Evolutionary conservation across 2,329 filamentous ascomycete genomes (phyloP).

Genomic region (Malbranchea zuffiana): DNA sequence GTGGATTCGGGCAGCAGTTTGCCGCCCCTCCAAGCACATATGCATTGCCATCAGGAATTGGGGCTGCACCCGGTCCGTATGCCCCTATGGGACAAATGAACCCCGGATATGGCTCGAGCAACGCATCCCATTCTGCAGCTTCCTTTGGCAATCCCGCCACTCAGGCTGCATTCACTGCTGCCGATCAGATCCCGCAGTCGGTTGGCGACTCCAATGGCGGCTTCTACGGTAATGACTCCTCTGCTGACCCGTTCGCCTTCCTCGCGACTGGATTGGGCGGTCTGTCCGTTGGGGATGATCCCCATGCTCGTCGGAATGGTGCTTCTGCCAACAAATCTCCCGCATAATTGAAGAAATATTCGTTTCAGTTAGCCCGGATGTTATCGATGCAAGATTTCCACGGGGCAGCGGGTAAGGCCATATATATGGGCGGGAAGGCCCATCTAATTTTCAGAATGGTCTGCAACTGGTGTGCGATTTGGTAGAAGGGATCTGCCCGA

Average conservation of each 20-base stretch:
- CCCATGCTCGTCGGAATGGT: slow-evolving; percentile 37
- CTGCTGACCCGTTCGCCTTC: slow-evolving; percentile 54
- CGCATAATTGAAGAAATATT: slow-evolving; percentile 25
- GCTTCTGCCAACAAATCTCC: slow-evolving; percentile 38
- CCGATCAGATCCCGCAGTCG: slow-evolving; percentile 67
- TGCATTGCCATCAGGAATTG: slow-evolving; percentile 73
- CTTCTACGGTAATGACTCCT: slow-evolving; percentile 49
- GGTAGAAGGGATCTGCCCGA: no score
- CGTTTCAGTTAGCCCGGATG: no score
- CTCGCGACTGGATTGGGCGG: slow-evolving; percentile 50
- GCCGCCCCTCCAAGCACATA: slow-evolving; percentile 78
- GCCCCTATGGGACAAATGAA: slow-evolving; percentile 53
- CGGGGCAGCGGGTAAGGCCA: no score
- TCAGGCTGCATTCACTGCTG: slow-evolving; percentile 87
- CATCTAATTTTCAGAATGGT: no score
- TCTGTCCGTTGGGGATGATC: slow-evolving; percentile 44
- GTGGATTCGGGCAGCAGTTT: slow-evolving; percentile 65
- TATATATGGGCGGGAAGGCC: no score
- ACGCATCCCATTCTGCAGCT: slow-evolving; percentile 68
- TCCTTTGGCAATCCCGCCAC: slow-evolving; percentile 88
- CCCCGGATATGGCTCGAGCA: slow-evolving; percentile 66
- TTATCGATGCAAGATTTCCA: background rate
- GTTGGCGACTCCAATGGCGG: slow-evolving; percentile 65
- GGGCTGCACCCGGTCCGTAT: slow-evolving; percentile 66
- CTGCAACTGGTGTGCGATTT: no score